These are phyloP conservation scores for Erigeron philadelphicus DNA, from an alignment of 140 eudicot genomes.

Conservation along the genomic window DNA sequence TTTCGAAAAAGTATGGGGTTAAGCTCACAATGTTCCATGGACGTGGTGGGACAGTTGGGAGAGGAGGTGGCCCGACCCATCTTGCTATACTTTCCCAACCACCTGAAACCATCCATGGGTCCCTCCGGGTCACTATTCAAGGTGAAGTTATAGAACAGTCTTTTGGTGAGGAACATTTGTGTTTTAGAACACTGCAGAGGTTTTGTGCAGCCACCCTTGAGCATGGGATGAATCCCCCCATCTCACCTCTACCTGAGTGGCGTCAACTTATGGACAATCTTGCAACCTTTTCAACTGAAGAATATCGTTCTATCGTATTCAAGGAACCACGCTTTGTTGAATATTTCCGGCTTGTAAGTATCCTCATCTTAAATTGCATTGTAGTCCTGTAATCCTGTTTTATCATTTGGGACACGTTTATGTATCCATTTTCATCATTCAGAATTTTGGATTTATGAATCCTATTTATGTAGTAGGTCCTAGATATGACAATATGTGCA, in stretches of 20 bases:
- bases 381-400: neutral
- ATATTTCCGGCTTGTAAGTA: constrained; percentile 92
- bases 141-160: constrained; percentile 98
- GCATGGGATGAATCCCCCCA: constrained; percentile 92
- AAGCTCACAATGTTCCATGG: constrained; percentile 96
- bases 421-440: neutral
- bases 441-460: neutral
- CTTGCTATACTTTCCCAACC: constrained; percentile 95
- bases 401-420: neutral
- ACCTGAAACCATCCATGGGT: constrained; percentile 83
- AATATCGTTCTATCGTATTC: constrained; percentile 81
- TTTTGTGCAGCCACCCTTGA: constrained; percentile 94
- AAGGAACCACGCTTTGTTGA: constrained; percentile 93
- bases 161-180: constrained; percentile 93
- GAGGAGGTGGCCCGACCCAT: constrained; percentile 99
- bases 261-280: constrained; percentile 86
- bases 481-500: constrained; percentile 5
- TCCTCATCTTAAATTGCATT: neutral
- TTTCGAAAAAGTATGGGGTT: constrained; percentile 72
- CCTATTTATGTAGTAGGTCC: neutral
- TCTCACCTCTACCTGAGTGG: constrained; percentile 89
- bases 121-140: constrained; percentile 89
- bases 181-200: constrained; percentile 93
- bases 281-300: constrained; percentile 69
- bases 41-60: constrained; percentile 94